Conservation (phyloP, 306 rosid species). For the Medicago truncatula region MtrunA17r5.0-ANR NC_053042.1:53884501-53885000, state of each 20-base stretch:
- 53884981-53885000: conserved; percentile 92
- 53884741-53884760: too few species aligned
- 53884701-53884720: not conserved
- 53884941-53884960: conserved; percentile 4
- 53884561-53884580: conserved; percentile 66
- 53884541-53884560: conserved; percentile 75
- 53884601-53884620: not conserved
- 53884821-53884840: too few species aligned
- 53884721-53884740: not conserved
- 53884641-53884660: not conserved
- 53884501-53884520: conserved; percentile 86
- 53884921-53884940: not conserved
- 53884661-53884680: not conserved
- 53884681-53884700: not conserved
- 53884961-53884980: conserved; percentile 53
- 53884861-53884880: not conserved
- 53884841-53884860: too few species aligned
- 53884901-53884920: not conserved
- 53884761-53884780: too few species aligned
- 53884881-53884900: not conserved
- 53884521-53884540: conserved; percentile 79
- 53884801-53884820: too few species aligned
- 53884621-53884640: not conserved
- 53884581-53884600: not conserved
- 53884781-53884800: too few species aligned